Percentiles rank a stretch among this genome's conserved stretches.
Evolutionary conservation across 345 rosid genomes (phyloP).

Genomic region (Ceriops zippeliana): DNA sequence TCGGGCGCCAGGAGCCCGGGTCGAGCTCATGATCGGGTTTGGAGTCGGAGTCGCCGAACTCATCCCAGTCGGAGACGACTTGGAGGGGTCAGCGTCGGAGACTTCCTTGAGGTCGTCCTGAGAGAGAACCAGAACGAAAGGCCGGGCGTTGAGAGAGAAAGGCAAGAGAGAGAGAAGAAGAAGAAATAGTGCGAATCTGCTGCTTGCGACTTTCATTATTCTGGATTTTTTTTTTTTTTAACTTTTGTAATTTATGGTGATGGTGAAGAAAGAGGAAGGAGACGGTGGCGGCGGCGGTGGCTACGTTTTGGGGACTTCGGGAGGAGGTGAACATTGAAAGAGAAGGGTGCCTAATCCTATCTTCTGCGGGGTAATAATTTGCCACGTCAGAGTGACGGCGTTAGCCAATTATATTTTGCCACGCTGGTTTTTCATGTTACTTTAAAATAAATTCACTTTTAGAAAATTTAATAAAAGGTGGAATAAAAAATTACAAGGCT

Average conservation of each 20-base stretch:
- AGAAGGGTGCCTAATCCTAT: no score
- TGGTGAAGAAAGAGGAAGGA: background rate
- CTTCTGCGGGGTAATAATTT: background rate
- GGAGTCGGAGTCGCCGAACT: slow-evolving; percentile 63
- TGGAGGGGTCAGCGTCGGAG: slow-evolving; percentile 43
- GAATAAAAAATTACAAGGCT: no score
- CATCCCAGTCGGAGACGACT: slow-evolving; percentile 58
- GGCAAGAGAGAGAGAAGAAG: slow-evolving; percentile 30
- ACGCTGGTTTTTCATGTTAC: background rate
- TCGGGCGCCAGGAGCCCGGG: slow-evolving; percentile 91
- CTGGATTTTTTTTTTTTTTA: background rate
- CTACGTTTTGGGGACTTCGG: background rate
- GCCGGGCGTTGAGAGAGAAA: slow-evolving; percentile 50
- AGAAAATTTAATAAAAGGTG: no score
- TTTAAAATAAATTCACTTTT: no score
- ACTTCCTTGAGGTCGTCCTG: slow-evolving; percentile 82
- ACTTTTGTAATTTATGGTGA: background rate
- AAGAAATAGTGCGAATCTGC: slow-evolving; percentile 20
- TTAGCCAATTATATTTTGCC: background rate
- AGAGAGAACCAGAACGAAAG: slow-evolving; percentile 66
- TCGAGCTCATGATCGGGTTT: slow-evolving; percentile 77
- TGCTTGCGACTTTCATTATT: background rate
- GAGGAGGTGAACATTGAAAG: no score
- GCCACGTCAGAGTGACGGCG: background rate
- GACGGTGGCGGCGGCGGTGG: background rate